Conservation (phyloP, 805 yeast genomes). For the Saccharomycopsis schoenii region DNA sequence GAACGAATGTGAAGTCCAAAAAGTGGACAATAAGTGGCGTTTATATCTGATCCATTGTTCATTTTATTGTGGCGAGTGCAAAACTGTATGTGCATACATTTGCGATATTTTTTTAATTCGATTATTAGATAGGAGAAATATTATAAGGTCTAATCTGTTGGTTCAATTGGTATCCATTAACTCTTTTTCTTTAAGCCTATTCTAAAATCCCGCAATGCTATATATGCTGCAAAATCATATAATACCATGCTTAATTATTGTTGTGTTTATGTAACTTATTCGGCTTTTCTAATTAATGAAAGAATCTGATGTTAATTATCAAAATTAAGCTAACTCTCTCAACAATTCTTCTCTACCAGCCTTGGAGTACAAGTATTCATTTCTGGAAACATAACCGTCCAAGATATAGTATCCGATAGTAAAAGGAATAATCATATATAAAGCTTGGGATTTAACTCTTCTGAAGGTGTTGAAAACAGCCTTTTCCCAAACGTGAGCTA, state of each 20-base stretch:
- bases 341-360: conserved; percentile 94
- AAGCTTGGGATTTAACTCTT: conserved; percentile 79
- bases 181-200: too few species aligned
- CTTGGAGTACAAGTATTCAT: conserved; percentile 91
- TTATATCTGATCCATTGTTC: not conserved
- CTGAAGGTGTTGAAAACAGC: conserved; percentile 90
- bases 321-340: conserved; percentile 27
- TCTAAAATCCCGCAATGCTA: too few species aligned
- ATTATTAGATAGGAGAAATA: too few species aligned
- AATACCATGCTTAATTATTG: too few species aligned
- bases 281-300: too few species aligned
- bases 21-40: not conserved
- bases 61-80: not conserved
- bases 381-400: conserved; percentile 81
- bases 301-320: too few species aligned
- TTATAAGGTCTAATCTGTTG: too few species aligned
- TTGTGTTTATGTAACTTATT: too few species aligned
- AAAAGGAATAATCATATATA: conserved; percentile 71
- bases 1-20: not conserved
- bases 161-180: too few species aligned
- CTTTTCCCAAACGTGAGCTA: conserved; percentile 76
- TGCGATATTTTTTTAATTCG: too few species aligned
- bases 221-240: too few species aligned
- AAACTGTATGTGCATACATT: too few species aligned
- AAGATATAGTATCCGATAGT: conserved; percentile 77